phyloP scores from a whole-genome alignment of 345 rosid species.

The Aethionema arabicum region DNA sequence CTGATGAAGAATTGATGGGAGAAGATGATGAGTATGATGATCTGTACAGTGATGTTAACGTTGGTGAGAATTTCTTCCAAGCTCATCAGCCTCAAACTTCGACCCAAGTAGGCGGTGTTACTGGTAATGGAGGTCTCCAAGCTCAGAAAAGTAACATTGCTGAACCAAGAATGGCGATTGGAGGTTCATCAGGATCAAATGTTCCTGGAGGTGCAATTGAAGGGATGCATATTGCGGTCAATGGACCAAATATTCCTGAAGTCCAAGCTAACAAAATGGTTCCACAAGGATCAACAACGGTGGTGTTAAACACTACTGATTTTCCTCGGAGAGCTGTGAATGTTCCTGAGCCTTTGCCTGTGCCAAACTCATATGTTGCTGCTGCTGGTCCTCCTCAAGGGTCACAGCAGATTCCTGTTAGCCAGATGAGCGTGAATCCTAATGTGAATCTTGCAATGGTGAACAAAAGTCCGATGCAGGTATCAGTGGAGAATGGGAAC shows the following conservation, averaged over 20 bases:
- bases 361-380: conserved; percentile 9
- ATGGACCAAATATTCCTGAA: conserved; percentile 43
- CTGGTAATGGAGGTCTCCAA: conserved; percentile 45
- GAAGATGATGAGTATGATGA: conserved; percentile 89
- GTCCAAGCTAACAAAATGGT: conserved; percentile 45
- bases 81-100: conserved; percentile 57
- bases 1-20: conserved; percentile 73
- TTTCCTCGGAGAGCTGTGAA: conserved; percentile 46
- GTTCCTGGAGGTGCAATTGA: conserved; percentile 47
- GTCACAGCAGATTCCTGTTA: conserved; percentile 50
- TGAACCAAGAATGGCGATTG: conserved; percentile 45
- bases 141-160: conserved; percentile 40
- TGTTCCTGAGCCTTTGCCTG: conserved; percentile 44
- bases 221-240: conserved; percentile 45
- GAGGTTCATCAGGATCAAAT: conserved; percentile 40
- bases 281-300: conserved; percentile 50
- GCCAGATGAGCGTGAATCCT: conserved; percentile 50
- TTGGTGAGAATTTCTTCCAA: conserved; percentile 72
- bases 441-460: conserved; percentile 39
- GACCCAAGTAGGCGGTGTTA: conserved; percentile 34
- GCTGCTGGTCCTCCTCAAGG: conserved; percentile 42
- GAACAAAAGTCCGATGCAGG: conserved; percentile 62
- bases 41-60: conserved; percentile 84
- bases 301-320: conserved; percentile 48
- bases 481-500: conserved; percentile 68